Conservation (phyloP, 2,329 filamentous ascomycete genomes). For the Apiospora arundinis region DNA sequence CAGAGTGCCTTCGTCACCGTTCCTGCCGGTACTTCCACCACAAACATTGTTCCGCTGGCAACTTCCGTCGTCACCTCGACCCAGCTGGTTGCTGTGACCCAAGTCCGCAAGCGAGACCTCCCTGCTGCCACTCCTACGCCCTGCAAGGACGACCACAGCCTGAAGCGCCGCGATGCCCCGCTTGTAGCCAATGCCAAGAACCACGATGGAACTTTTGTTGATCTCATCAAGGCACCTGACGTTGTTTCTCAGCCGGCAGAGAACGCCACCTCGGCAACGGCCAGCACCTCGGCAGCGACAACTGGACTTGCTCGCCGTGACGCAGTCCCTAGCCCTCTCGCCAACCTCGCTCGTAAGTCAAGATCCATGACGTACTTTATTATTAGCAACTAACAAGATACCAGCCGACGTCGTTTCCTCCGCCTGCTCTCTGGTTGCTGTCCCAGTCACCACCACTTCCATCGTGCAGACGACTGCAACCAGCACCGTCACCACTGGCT, state of each 20-base stretch:
- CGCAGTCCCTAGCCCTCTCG: not conserved
- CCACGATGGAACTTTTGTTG: slow-evolving; percentile 4
- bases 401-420: slow-evolving; percentile 15
- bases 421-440: slow-evolving; percentile 14
- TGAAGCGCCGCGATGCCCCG: not conserved
- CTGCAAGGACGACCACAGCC: not conserved
- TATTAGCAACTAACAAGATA: not conserved
- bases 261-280: not conserved
- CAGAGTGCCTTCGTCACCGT: not conserved
- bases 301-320: not conserved
- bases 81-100: slow-evolving; percentile 10
- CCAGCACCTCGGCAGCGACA: not conserved
- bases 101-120: not conserved
- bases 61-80: slow-evolving; percentile 18
- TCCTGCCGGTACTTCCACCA: slow-evolving; percentile 5
- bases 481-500: not conserved
- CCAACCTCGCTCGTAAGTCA: not conserved
- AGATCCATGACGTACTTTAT: too few species aligned
- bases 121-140: not conserved
- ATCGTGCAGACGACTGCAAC: not conserved
- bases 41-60: not conserved
- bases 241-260: not conserved
- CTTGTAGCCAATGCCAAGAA: not conserved
- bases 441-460: not conserved
- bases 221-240: not conserved